Conservation (phyloP, 805 yeast genomes). For the Candida ovalis region DNA sequence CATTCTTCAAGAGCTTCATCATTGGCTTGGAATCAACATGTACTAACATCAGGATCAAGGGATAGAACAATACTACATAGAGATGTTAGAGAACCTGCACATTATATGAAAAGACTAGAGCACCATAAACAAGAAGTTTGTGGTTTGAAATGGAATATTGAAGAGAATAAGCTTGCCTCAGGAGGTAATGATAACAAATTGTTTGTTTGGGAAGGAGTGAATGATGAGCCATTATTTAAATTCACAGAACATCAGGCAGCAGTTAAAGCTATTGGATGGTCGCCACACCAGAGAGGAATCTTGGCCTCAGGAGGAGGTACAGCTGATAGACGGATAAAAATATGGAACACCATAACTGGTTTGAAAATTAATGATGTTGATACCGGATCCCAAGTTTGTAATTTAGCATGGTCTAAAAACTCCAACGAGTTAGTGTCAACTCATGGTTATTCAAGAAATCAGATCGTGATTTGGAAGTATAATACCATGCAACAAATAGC, state of each 20-base stretch:
- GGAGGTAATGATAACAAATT: slow-evolving; percentile 94
- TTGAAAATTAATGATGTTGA: slow-evolving; percentile 72
- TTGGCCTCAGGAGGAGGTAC: slow-evolving; percentile 97
- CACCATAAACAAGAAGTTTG: slow-evolving; percentile 91
- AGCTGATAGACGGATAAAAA: slow-evolving; percentile 82
- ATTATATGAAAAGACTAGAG: slow-evolving; percentile 66
- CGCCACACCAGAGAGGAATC: slow-evolving; percentile 93
- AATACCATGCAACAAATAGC: slow-evolving; percentile 92
- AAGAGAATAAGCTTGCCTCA: slow-evolving; percentile 86
- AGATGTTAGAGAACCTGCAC: slow-evolving; percentile 86
- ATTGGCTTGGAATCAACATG: slow-evolving; percentile 90
- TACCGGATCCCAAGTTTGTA: slow-evolving; percentile 96
- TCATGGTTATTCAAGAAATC: slow-evolving; percentile 90
- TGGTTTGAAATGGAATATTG: slow-evolving; percentile 91
- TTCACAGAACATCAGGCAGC: slow-evolving; percentile 90
- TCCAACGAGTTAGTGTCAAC: slow-evolving; percentile 91
- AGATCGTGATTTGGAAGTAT: slow-evolving; percentile 90
- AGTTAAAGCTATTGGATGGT: slow-evolving; percentile 95
- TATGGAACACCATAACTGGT: slow-evolving; percentile 90
- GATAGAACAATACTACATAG: slow-evolving; percentile 83
- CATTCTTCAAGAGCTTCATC: slow-evolving; percentile 83
- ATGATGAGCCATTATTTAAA: slow-evolving; percentile 61
- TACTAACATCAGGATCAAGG: slow-evolving; percentile 81
- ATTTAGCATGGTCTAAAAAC: slow-evolving; percentile 87
- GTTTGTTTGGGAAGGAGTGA: slow-evolving; percentile 82